Evolutionary conservation across 2,329 filamentous ascomycete genomes (phyloP), one percentile per base, ranked within the genome.

Genomic region (Drechslerella stenobrocha): DNA sequence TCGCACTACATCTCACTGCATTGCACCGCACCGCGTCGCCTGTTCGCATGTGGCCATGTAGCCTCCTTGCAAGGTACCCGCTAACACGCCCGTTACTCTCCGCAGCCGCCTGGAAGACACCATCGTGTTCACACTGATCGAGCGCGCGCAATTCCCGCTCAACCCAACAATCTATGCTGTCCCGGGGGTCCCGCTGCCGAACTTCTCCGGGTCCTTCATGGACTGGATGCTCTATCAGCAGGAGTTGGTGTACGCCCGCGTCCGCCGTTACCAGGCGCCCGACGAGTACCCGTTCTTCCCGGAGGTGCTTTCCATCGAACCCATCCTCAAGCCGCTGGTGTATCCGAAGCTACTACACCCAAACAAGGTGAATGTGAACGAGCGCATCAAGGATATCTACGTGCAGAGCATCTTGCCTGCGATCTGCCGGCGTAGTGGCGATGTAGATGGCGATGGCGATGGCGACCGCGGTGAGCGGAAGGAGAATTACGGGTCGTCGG

Each of bases 231-330:
- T 97, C 24, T 83, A 82, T 72, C 88, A 96, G 76, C 89, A 96
- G 75, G 93, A 98, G 78, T 86, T 85, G 70, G 80, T 97, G 3
- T 92, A 98, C 76, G 96, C 91, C 11, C 84, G 90, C 52, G 91
- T 98, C 72, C 90, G 93, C 72, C 90, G 93, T 75, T 98, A 90
- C 81, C 87, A 98, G 76, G 90, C 90, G 0, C 93, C 93, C 35
- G 93, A 98, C 80, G 93, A 98, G 79, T 92, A 96, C 77, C 89
- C 93, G 20, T 98, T 97, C 84, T 98, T 96, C 79, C 89, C 90
- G 1, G 82, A 88, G 26, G 86, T 84, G 7, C 80, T 96, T 37
- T 84, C 89, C 74, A 15, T 67, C 8, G 80, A 82, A 57, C 89
- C 92, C 23, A 88, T 98, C 69, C 83, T 98, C n/a, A 86, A 88